Base-by-base conservation (phyloP, 768 basidiomycete species). In the Crassisporium funariophilum region DNA sequence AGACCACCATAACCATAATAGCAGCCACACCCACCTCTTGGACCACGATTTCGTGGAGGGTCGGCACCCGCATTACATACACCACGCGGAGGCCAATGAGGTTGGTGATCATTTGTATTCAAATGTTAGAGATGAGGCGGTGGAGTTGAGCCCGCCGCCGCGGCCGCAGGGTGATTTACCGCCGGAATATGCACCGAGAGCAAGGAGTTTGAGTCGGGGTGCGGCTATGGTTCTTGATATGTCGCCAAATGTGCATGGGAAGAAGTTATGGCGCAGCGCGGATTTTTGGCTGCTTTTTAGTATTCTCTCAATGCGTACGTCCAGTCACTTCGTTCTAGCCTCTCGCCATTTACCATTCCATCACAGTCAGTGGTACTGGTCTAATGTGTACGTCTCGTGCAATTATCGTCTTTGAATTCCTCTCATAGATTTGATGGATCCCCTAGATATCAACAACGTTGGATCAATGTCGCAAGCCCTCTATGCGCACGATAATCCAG, bases 361-460 rank as follows among this genome's bases (percentile, higher is more conserved):
- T 48, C 2, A n/a, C 51, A 86, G 86, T 88, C 47, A 82, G 82
- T 53, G 89, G 89, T 11, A 87, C 81, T 6, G 88, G 89, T 3
- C 44, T 91, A n/a, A 90, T 91, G 88, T 91, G 84, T 86, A 55
- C 46, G 83, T 78, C 16, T 4, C 1, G 35, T 17, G 20, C 12
- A 37, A 11, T 34, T 10, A 3, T 16, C 39, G 15, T 20, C 13
- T 24, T 16, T 44, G 13, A n/a, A 12, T 21, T 39, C 45, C 38
- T 47, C n/a, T n/a, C n/a, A n/a, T n/a, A n/a, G 22, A 52, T 15
- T 70, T 88, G 20, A 5, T 29, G 21, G n/a, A n/a, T n/a, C n/a
- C n/a, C 11, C 16, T 45, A 87, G 86, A 84, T 58, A 92, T 93
- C 66, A 92, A 91, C 63, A 92, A 93, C 52, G 88, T 86, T n/a